Evolutionary conservation across 2,329 filamentous ascomycete species (phyloP).

Genomic region (Hypoxylon sp.): DNA sequence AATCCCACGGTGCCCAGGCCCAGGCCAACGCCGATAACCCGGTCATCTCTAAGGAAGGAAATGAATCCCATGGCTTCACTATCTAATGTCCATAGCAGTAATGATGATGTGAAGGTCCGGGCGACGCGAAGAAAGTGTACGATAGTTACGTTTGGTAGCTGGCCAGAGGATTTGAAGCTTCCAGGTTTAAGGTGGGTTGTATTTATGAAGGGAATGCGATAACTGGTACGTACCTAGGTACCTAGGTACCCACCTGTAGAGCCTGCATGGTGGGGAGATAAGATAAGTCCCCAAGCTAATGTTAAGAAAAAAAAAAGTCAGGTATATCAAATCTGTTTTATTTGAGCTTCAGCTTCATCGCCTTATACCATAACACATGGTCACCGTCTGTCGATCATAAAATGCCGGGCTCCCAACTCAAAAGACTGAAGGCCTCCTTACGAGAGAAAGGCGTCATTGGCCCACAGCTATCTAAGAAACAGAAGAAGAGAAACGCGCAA

Average conservation of each 20-base stretch:
- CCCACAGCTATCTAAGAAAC: slow-evolving; percentile 94
- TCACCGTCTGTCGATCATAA: slow-evolving; percentile 34
- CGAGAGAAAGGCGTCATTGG: slow-evolving; percentile 89
- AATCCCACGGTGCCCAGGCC: slow-evolving; percentile 67
- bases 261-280: slow-evolving; percentile 24
- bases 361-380: neutral
- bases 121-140: neutral
- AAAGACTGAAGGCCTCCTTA: slow-evolving; percentile 90
- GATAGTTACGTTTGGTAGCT: neutral
- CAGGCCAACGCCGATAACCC: slow-evolving; percentile 61
- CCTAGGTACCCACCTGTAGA: neutral
- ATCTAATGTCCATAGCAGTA: slow-evolving; percentile 23
- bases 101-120: neutral
- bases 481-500: slow-evolving; percentile 77
- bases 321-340: too few species aligned
- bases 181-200: neutral
- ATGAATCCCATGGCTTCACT: slow-evolving; percentile 50
- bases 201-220: too few species aligned
- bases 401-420: slow-evolving; percentile 97
- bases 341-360: too few species aligned
- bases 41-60: slow-evolving; percentile 57
- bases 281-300: slow-evolving; percentile 32
- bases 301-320: slow-evolving; percentile 20
- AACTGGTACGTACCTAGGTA: neutral
- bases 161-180: neutral